phyloP scores from a whole-genome alignment of 208 protist genomes.

The Trichomonas tenax region DNA sequence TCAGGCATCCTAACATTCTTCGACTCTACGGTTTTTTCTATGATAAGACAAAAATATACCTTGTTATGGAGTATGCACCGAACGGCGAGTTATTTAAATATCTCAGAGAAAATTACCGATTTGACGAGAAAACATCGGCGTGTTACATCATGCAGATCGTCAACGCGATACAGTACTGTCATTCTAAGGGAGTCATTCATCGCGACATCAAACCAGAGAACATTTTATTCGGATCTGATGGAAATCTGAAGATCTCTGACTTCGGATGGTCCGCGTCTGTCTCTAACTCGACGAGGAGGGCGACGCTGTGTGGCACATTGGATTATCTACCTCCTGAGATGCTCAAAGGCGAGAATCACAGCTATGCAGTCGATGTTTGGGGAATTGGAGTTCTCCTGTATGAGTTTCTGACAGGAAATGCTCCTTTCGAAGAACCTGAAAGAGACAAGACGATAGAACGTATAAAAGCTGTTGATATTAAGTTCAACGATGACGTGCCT shows the following conservation, averaged over 20 bases:
- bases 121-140: slow-evolving; percentile 25
- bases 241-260: slow-evolving; percentile 93
- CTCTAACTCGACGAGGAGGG: slow-evolving; percentile 58
- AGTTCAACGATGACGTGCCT: slow-evolving; percentile 28
- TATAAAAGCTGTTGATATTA: slow-evolving; percentile 31
- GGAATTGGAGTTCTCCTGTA: slow-evolving; percentile 39
- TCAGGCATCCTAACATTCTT: slow-evolving; percentile 89
- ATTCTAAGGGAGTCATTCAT: slow-evolving; percentile 73
- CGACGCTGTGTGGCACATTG: slow-evolving; percentile 85
- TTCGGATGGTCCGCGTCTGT: slow-evolving; percentile 97
- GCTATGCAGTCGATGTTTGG: slow-evolving; percentile 40
- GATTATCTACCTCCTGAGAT: slow-evolving; percentile 96
- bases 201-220: slow-evolving; percentile 61
- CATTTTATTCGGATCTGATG: slow-evolving; percentile 49
- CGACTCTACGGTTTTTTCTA: slow-evolving; percentile 85
- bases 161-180: slow-evolving; percentile 78
- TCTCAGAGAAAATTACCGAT: neutral
- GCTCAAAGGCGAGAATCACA: slow-evolving; percentile 39
- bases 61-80: slow-evolving; percentile 90
- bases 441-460: slow-evolving; percentile 22
- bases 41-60: slow-evolving; percentile 81
- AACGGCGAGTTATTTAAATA: slow-evolving; percentile 89
- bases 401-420: slow-evolving; percentile 30
- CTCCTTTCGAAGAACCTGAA: slow-evolving; percentile 37
- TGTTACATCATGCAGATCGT: slow-evolving; percentile 71